Conservation (phyloP, 2,329 filamentous ascomycete genomes). For the Scortechinia acanthostroma region DNA sequence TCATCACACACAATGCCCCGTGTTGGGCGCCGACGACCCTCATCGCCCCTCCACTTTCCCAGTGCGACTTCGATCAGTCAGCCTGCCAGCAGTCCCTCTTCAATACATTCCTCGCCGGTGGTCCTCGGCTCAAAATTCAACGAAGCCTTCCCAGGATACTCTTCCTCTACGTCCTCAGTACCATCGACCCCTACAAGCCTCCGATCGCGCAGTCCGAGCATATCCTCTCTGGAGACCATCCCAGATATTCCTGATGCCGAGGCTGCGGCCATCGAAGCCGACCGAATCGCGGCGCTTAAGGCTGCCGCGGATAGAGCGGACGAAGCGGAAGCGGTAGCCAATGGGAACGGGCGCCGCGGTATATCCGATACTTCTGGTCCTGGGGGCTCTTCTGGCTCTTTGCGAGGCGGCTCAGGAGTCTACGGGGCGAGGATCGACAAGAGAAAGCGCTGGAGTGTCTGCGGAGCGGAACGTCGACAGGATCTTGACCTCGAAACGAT, state of each 20-base stretch:
- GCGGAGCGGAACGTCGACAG: conserved; percentile 1
- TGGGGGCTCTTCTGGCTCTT: background rate
- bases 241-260: conserved; percentile 1
- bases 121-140: conserved; percentile 1
- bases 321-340: background rate
- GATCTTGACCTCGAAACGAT: conserved; percentile 1
- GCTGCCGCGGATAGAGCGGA: background rate
- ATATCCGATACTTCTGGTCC: background rate
- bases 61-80: background rate
- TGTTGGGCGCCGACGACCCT: background rate
- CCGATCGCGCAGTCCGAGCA: background rate
- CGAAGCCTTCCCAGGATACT: background rate
- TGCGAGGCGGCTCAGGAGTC: background rate
- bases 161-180: background rate
- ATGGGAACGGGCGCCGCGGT: background rate
- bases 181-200: conserved; percentile 1
- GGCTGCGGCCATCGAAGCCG: background rate
- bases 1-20: background rate
- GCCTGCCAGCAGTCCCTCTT: background rate
- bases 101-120: background rate
- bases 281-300: background rate
- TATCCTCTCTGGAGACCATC: conserved; percentile 1
- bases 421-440: background rate
- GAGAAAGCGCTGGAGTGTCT: conserved; percentile 1
- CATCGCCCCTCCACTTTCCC: background rate